phyloP scores from a whole-genome alignment of 805 yeast genomes.

The Maudiozyma serrabonitensis region DNA sequence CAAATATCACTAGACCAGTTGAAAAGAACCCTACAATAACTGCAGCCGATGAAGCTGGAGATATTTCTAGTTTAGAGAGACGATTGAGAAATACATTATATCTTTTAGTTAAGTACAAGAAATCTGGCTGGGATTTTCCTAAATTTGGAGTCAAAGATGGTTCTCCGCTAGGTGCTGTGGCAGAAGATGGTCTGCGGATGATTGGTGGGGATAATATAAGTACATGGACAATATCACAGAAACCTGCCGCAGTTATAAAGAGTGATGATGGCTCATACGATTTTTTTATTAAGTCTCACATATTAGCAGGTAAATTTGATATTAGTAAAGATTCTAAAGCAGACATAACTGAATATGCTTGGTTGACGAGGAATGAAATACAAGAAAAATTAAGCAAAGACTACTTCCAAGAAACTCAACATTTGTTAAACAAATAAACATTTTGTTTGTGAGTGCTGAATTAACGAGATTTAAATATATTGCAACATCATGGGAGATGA shows the following conservation, averaged over 20 bases:
- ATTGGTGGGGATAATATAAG: constrained; percentile 71
- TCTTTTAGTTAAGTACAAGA: constrained; percentile 46
- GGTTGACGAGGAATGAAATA: constrained; percentile 82
- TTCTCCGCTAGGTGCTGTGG: constrained; percentile 56
- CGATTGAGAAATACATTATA: constrained; percentile 71
- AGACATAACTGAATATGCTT: constrained; percentile 47
- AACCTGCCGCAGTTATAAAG: constrained; percentile 67
- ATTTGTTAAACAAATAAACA: constrained; percentile 23
- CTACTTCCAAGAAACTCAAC: constrained; percentile 47
- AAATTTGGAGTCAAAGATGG: constrained; percentile 40
- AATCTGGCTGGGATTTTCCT: constrained; percentile 69
- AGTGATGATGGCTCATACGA: constrained; percentile 33
- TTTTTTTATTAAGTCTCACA: constrained; percentile 77
- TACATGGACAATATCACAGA: constrained; percentile 84
- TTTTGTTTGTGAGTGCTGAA: too few relatives aligned
- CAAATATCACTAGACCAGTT: constrained; percentile 59
- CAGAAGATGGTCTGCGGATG: constrained; percentile 60
- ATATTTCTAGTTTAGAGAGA: constrained; percentile 66
- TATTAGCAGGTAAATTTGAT: constrained; percentile 70
- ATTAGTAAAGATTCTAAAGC: constrained; percentile 31
- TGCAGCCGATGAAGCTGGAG: constrained; percentile 59
- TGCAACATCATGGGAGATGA: too few relatives aligned
- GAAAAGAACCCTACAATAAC: constrained; percentile 64
- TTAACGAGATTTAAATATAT: too few relatives aligned
- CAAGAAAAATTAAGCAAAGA: constrained; percentile 38